Evolutionary conservation across 2,329 filamentous ascomycete species (phyloP).

Genomic region (Venturia effusa): DNA sequence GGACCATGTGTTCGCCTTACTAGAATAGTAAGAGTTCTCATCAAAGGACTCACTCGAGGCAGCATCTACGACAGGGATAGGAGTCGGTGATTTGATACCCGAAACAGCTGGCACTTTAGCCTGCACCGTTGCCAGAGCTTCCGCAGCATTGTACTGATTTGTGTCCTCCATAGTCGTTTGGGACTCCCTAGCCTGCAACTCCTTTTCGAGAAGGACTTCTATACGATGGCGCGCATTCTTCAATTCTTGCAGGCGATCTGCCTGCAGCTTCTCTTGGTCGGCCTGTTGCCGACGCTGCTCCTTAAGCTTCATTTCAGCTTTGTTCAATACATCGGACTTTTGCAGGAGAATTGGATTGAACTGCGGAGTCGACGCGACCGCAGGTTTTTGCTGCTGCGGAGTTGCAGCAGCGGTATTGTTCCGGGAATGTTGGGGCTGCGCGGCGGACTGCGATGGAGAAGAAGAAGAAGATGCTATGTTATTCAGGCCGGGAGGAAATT

Average conservation of each 20-base stretch:
- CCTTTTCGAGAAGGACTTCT: neutral
- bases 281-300: constrained; percentile 3
- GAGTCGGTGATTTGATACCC: constrained; percentile 39
- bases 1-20: constrained; percentile 70
- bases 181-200: neutral
- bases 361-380: constrained; percentile 38
- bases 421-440: neutral
- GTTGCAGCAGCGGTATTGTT: constrained; percentile 1
- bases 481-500: constrained; percentile 1
- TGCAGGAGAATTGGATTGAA: constrained; percentile 76
- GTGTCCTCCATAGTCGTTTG: constrained; percentile 48
- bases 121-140: neutral
- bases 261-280: constrained; percentile 1
- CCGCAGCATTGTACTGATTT: neutral
- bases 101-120: constrained; percentile 39
- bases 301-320: constrained; percentile 69
- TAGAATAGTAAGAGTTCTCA: constrained; percentile 93
- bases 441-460: constrained; percentile 16
- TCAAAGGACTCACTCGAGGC: constrained; percentile 75
- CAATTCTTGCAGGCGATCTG: constrained; percentile 5
- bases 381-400: constrained; percentile 20
- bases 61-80: constrained; percentile 40
- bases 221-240: constrained; percentile 2
- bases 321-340: constrained; percentile 76
- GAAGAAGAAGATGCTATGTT: constrained; percentile 12